Evolutionary conservation across 2,329 filamentous ascomycete genomes (phyloP).

Genomic region (Leptographium lundbergii): DNA sequence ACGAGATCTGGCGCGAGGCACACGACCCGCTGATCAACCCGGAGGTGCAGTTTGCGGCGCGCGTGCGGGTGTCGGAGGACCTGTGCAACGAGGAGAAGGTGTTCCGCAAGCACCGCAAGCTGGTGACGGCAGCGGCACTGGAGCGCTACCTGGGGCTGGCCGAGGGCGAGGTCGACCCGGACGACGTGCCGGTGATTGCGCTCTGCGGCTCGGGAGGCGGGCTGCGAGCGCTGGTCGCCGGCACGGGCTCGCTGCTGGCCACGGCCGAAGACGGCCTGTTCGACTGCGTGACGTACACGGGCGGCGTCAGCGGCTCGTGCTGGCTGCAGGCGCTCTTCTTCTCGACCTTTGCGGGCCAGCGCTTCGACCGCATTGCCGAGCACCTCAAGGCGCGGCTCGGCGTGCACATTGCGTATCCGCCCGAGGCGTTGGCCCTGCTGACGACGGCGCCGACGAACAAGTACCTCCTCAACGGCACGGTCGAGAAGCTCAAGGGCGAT

Average conservation of each 20-base stretch:
- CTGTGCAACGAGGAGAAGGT: constrained; percentile 73
- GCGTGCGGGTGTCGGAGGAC: constrained; percentile 67
- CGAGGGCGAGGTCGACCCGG: constrained; percentile 64
- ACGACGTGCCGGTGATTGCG: constrained; percentile 86
- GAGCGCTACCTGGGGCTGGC: constrained; percentile 70
- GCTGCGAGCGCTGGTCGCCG: constrained; percentile 77
- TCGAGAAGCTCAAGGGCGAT: constrained; percentile 84
- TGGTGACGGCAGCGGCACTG: constrained; percentile 57
- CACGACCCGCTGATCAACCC: constrained; percentile 74
- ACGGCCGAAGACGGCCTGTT: constrained; percentile 79
- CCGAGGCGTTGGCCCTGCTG: constrained; percentile 65
- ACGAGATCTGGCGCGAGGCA: constrained; percentile 88
- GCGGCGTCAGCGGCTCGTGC: constrained; percentile 89
- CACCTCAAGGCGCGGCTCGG: constrained; percentile 78
- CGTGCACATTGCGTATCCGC: constrained; percentile 87
- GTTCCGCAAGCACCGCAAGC: constrained; percentile 58
- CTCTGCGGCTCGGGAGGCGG: constrained; percentile 92
- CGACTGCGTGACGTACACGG: constrained; percentile 89
- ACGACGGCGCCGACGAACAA: constrained; percentile 90
- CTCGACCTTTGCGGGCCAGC: constrained; percentile 60
- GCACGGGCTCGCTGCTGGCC: constrained; percentile 75
- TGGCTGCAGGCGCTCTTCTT: constrained; percentile 88
- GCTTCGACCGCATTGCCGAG: constrained; percentile 58
- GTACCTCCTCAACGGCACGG: constrained; percentile 71
- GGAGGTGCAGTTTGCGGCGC: constrained; percentile 72